A percentile compares a stretch with the other conserved stretches of the same genome.
These are phyloP conservation scores for Pythium coloratum DNA, from an alignment of 352 stramenopile species.

Conservation along the genomic window DNA sequence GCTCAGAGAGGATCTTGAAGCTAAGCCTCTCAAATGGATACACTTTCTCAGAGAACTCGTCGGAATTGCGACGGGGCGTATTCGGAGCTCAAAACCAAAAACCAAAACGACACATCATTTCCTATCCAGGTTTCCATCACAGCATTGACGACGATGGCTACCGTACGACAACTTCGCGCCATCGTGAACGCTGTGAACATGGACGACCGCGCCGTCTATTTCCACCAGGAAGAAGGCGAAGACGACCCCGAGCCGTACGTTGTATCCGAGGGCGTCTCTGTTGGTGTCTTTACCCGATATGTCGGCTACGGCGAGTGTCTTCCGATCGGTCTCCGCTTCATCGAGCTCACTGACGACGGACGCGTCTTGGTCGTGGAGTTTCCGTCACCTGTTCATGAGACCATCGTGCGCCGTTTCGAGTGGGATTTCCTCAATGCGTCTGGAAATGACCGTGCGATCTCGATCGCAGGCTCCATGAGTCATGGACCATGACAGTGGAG, in stretches of 20 bases:
- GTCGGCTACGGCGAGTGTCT: conserved; percentile 23
- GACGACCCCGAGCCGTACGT: conserved; percentile 21
- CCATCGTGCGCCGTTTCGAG: conserved; percentile 10
- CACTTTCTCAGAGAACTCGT: too few species aligned
- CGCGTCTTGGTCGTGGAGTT: conserved; percentile 21
- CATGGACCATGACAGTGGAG: conserved; percentile 18
- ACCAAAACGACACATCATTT: too few species aligned
- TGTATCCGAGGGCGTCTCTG: conserved; percentile 31
- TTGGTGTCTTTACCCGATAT: conserved; percentile 32
- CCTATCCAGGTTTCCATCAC: too few species aligned
- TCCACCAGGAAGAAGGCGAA: not conserved
- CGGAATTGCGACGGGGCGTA: too few species aligned
- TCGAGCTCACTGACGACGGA: conserved; percentile 22
- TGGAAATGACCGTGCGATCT: conserved; percentile 19
- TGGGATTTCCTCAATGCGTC: conserved; percentile 9
- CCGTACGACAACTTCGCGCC: not conserved
- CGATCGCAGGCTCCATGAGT: conserved; percentile 11
- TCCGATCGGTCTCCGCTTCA: conserved; percentile 24
- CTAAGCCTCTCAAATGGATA: too few species aligned
- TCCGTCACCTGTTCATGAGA: conserved; percentile 22
- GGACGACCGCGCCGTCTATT: not conserved
- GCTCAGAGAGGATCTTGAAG: too few species aligned
- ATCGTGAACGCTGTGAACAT: not conserved
- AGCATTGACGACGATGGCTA: not conserved
- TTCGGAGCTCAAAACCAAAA: too few species aligned